phyloP scores from a whole-genome alignment of 306 rosid species.

The Castanospermum australe region DNA sequence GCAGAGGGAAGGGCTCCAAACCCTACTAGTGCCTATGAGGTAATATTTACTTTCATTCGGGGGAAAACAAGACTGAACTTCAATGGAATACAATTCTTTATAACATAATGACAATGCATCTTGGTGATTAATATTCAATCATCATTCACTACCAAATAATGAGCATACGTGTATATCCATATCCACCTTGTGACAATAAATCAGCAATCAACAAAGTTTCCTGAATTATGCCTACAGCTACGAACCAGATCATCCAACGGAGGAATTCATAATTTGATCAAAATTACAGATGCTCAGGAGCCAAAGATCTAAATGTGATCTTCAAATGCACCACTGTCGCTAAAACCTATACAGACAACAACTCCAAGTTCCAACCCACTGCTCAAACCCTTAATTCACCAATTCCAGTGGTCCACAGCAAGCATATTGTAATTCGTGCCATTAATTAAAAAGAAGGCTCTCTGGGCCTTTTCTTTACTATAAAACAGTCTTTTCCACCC shows the following conservation, averaged over 20 bases:
- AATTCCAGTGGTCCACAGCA: conserved; percentile 7
- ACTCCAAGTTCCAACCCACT: not conserved
- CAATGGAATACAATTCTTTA: conserved; percentile 14
- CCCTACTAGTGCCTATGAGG: no score
- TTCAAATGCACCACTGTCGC: not conserved
- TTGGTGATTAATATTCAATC: not conserved
- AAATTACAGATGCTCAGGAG: conserved; percentile 16
- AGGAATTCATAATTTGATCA: not conserved
- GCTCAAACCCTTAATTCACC: not conserved
- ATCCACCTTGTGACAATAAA: conserved; percentile 24
- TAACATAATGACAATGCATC: conserved; percentile 22
- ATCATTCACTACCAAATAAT: conserved; percentile 12
- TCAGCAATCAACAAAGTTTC: conserved; percentile 24
- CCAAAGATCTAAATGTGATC: not conserved
- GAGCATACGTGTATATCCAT: not conserved
- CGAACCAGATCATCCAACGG: conserved; percentile 11
- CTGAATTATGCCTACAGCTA: conserved; percentile 33
- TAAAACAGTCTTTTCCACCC: conserved; percentile 9
- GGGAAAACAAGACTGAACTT: no score
- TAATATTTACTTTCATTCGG: no score
- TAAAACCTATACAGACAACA: not conserved
- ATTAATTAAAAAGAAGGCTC: conserved; percentile 21
- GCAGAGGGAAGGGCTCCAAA: not conserved
- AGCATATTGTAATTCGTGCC: conserved; percentile 15
- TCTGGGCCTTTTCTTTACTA: conserved; percentile 11